phyloP scores from a whole-genome alignment of 768 basidiomycete genomes.

The Mycena crocata region DNA sequence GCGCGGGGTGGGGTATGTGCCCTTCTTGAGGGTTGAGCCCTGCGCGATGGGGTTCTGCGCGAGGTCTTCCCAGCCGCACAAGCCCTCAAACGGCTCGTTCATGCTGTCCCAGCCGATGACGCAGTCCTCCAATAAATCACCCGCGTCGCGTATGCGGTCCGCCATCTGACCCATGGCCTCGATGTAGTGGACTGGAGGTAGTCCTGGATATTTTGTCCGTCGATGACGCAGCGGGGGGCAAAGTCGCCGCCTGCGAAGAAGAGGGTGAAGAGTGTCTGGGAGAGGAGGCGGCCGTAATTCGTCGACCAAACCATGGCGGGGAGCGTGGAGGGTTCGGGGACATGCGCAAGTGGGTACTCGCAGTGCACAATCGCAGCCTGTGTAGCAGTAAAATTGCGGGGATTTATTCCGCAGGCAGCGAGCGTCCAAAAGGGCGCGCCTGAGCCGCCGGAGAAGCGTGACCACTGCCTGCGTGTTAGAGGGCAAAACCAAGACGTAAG shows the following conservation, averaged over 20 bases:
- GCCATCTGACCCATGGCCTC: conserved; percentile 81
- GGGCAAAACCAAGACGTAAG: neutral
- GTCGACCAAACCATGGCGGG: conserved; percentile 99
- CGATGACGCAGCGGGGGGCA: conserved; percentile 91
- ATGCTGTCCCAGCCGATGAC: conserved; percentile 97
- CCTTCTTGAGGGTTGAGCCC: conserved; percentile 84
- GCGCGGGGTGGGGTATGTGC: conserved; percentile 85
- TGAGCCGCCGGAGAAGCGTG: conserved; percentile 93
- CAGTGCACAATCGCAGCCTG: conserved; percentile 88
- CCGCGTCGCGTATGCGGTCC: conserved; percentile 79
- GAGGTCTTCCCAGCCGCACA: conserved; percentile 76
- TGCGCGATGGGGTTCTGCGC: conserved; percentile 72
- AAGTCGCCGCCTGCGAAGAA: conserved; percentile 93
- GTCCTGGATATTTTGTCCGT: conserved; percentile 92
- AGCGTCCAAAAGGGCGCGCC: conserved; percentile 97
- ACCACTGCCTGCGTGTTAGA: conserved; percentile 72
- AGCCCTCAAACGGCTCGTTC: conserved; percentile 94
- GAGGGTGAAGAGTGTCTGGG: conserved; percentile 92
- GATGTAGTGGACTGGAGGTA: conserved; percentile 85
- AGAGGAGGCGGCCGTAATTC: conserved; percentile 90
- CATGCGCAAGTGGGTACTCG: conserved; percentile 79
- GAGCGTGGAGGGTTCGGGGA: conserved; percentile 75
- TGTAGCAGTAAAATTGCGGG: conserved; percentile 85
- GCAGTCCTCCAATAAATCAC: conserved; percentile 84
- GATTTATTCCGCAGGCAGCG: conserved; percentile 89